Evolutionary conservation across 2,329 filamentous ascomycete genomes (phyloP).

Genomic region (Ophiostoma tasmaniense): DNA sequence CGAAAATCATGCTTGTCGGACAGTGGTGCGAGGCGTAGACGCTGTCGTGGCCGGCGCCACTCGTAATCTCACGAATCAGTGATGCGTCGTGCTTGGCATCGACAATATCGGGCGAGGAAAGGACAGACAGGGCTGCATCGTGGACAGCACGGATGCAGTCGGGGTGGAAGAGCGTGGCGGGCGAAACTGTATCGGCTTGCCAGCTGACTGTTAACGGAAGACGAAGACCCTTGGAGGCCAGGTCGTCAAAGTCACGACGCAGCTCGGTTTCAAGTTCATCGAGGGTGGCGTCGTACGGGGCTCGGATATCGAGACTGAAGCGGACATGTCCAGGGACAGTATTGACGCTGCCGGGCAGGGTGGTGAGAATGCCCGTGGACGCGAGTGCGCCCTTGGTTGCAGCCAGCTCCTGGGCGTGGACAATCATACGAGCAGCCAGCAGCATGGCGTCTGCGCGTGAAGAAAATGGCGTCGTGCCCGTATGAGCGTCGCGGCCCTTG

Average conservation of each 20-base stretch:
- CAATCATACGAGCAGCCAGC: constrained; percentile 54
- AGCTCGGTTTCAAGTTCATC: constrained; percentile 48
- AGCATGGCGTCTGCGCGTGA: constrained; percentile 28
- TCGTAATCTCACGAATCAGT: constrained; percentile 31
- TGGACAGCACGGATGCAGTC: constrained; percentile 60
- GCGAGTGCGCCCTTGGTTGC: constrained; percentile 52
- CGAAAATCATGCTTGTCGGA: constrained; percentile 60
- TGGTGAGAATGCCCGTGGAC: constrained; percentile 58
- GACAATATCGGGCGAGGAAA: constrained; percentile 24
- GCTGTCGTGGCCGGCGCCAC: constrained; percentile 40
- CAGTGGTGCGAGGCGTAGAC: constrained; percentile 51
- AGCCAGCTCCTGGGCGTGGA: constrained; percentile 56
- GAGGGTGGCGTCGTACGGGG: constrained; percentile 46
- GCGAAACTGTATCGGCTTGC: constrained; percentile 52
- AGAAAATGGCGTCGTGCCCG: constrained; percentile 56
- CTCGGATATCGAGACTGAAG: constrained; percentile 61
- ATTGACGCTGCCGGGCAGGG: constrained; percentile 61
- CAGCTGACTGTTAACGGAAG: constrained; percentile 39
- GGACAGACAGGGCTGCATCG: constrained; percentile 48
- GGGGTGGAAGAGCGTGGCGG: constrained; percentile 55
- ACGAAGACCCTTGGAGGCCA: constrained; percentile 46
- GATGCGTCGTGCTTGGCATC: constrained; percentile 16
- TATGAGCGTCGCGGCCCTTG: constrained; percentile 60
- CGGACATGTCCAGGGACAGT: constrained; percentile 61
- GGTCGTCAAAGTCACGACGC: constrained; percentile 47